Evolutionary conservation across 805 yeast species (phyloP).

Genomic region (Ogataea naganishii): DNA sequence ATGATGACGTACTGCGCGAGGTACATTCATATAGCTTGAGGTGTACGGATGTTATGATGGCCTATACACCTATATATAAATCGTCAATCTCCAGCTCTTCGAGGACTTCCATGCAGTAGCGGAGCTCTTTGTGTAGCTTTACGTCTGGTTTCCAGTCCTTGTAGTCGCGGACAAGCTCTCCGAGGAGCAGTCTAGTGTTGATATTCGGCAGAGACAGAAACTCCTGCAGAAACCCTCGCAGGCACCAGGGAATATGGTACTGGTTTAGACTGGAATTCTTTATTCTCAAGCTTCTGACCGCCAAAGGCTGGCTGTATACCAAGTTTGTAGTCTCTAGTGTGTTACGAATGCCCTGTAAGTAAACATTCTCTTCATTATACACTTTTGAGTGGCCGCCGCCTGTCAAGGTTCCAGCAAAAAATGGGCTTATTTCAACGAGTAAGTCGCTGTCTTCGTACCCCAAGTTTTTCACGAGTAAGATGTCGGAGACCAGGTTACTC

Average conservation of each 20-base stretch:
- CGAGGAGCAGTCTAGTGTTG: slow-evolving; percentile 41
- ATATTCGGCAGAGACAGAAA: slow-evolving; percentile 33
- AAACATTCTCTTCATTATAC: slow-evolving; percentile 71
- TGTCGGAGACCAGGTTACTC: slow-evolving; percentile 21
- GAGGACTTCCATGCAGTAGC: slow-evolving; percentile 36
- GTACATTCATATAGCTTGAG: no score
- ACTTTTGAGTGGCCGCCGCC: slow-evolving; percentile 77
- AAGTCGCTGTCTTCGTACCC: slow-evolving; percentile 21
- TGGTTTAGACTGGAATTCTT: slow-evolving; percentile 67
- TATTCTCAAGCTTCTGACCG: slow-evolving; percentile 13
- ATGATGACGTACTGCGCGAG: no score
- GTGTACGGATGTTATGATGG: no score
- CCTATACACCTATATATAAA: no score
- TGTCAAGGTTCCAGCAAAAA: slow-evolving; percentile 68
- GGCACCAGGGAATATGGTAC: slow-evolving; percentile 86
- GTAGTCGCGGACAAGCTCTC: slow-evolving; percentile 44
- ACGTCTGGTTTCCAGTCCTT: slow-evolving; percentile 77
- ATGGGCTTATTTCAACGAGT: slow-evolving; percentile 55
- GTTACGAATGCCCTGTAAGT: slow-evolving; percentile 63
- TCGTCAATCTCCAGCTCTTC: slow-evolving; percentile 10
- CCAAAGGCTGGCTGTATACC: slow-evolving; percentile 31
- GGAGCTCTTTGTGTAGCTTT: slow-evolving; percentile 72
- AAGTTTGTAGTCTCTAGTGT: slow-evolving; percentile 69
- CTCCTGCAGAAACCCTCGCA: slow-evolving; percentile 76
- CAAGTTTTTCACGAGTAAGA: slow-evolving; percentile 18